Conservation (phyloP, 2,329 filamentous ascomycete genomes). For the Fusarium poae region DNA sequence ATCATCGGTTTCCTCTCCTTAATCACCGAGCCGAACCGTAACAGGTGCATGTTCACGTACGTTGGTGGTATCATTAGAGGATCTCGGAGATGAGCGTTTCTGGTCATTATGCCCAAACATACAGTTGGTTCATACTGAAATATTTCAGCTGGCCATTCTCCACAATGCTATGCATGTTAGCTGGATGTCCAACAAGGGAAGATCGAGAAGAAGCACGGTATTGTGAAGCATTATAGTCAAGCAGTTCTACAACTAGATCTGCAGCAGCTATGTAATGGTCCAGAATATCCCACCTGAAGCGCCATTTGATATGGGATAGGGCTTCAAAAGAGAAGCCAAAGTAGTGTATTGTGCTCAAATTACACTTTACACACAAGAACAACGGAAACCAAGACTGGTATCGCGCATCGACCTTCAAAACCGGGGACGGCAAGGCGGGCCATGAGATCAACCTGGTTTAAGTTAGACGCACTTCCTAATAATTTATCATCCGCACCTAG, state of each 20-base stretch:
- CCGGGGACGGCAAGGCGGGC: not conserved
- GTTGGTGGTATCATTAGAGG: not conserved
- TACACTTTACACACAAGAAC: not conserved
- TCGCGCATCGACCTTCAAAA: not conserved
- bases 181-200: not conserved
- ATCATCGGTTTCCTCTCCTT: not conserved
- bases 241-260: not conserved
- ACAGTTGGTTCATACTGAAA: not conserved
- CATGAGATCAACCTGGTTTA: not conserved
- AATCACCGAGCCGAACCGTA: conserved; percentile 26
- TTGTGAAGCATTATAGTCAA: not conserved
- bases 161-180: not conserved
- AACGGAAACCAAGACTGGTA: not conserved
- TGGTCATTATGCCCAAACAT: not conserved
- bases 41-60: not conserved
- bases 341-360: not conserved
- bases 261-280: not conserved
- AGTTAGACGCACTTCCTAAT: not conserved
- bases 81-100: not conserved
- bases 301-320: not conserved
- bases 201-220: not conserved
- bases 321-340: not conserved
- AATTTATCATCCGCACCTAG: not conserved
- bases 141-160: not conserved
- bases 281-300: not conserved